Conservation (phyloP, 768 basidiomycete species). For the Filobasidium wieringae region DNA sequence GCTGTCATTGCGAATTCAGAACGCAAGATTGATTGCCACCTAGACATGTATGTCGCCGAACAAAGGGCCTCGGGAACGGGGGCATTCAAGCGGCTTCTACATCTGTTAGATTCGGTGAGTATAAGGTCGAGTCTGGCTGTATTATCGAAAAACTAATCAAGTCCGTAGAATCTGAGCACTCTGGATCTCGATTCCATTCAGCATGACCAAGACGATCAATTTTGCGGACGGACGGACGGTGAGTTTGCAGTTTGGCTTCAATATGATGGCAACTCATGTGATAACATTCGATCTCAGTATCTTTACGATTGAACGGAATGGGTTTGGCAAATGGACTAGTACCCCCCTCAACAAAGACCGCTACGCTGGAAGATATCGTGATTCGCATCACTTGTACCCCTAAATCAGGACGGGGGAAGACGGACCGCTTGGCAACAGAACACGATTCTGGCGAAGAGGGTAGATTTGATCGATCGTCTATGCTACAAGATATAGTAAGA, state of each 20-base stretch:
- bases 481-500: background rate
- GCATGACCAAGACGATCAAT: background rate
- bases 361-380: background rate
- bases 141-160: no score
- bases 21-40: background rate
- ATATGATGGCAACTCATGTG: no score
- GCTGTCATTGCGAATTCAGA: background rate
- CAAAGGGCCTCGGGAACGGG: background rate
- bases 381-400: background rate
- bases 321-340: no score
- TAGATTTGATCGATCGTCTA: background rate
- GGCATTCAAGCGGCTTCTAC: background rate
- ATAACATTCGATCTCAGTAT: no score
- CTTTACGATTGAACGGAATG: no score
- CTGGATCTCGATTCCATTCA: background rate
- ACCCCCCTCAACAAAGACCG: no score
- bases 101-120: background rate
- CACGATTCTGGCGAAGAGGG: background rate
- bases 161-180: background rate
- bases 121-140: no score
- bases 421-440: background rate
- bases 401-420: background rate
- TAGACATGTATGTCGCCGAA: background rate
- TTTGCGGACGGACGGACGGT: background rate
- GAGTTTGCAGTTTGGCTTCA: no score